A percentile compares a stretch with the other conserved stretches of the same genome.
These are phyloP conservation scores for Ricinus communis DNA, from an alignment of 345 rosid genomes.

Conservation along the genomic window DNA sequence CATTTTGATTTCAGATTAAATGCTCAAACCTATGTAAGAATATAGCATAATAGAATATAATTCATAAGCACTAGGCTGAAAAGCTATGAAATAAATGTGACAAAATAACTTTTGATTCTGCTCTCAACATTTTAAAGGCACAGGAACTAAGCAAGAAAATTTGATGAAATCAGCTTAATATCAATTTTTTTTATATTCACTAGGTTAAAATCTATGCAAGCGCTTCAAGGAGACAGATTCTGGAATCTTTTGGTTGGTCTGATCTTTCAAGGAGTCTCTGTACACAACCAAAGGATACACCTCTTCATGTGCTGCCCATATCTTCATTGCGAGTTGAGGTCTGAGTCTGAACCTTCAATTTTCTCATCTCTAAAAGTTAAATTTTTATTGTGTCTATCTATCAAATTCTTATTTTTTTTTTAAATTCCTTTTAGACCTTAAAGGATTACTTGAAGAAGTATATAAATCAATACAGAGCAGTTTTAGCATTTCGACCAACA, in stretches of 20 bases:
- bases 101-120: neutral
- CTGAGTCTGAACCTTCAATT: constrained; percentile 14
- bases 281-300: constrained; percentile 57
- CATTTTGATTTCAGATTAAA: neutral
- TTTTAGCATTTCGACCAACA: constrained; percentile 79
- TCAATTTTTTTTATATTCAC: constrained; percentile 5
- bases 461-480: constrained; percentile 43
- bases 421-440: constrained; percentile 38
- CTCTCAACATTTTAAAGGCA: neutral
- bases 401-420: constrained; percentile 1
- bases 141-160: neutral
- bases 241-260: constrained; percentile 67
- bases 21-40: neutral
- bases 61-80: neutral
- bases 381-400: neutral
- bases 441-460: constrained; percentile 50
- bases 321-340: constrained; percentile 65
- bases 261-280: constrained; percentile 58
- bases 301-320: constrained; percentile 74
- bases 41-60: neutral
- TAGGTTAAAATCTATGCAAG: constrained; percentile 68
- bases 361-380: neutral
- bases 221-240: constrained; percentile 58
- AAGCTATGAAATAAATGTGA: neutral
- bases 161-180: neutral